These are phyloP conservation scores for Salix koriyanagi DNA, from an alignment of 345 rosid species.

Conservation along the genomic window DNA sequence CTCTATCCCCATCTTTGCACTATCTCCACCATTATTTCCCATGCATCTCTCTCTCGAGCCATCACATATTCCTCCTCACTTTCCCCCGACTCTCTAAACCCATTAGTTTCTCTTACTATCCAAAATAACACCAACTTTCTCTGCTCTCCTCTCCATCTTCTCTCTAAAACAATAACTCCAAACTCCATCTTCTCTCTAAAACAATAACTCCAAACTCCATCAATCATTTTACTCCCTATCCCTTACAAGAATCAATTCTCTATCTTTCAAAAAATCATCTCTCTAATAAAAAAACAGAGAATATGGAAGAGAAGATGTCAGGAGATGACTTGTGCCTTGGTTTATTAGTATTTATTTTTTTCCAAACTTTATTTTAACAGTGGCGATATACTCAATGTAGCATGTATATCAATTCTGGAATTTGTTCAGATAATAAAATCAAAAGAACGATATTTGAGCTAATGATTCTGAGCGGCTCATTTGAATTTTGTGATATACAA, in stretches of 20 bases:
- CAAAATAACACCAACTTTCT: neutral
- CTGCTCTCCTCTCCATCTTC: neutral
- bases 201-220: neutral
- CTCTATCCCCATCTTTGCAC: neutral
- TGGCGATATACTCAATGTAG: neutral
- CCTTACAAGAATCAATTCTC: neutral
- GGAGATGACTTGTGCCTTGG: neutral
- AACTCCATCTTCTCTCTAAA: neutral
- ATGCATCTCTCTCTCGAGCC: neutral
- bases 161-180: neutral
- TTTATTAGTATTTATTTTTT: neutral
- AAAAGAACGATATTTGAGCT: neutral
- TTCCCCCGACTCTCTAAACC: neutral
- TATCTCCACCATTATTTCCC: neutral
- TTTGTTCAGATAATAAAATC: neutral
- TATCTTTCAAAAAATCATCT: too few relatives aligned
- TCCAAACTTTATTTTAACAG: neutral
- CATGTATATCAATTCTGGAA: neutral
- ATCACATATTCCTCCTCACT: neutral
- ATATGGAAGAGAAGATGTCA: neutral
- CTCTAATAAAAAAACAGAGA: neutral
- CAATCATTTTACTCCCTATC: neutral
- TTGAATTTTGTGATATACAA: neutral
- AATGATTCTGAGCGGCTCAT: neutral
- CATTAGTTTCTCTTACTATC: neutral